These are phyloP conservation scores for Sarocladium strictum DNA, from an alignment of 2,329 filamentous ascomycete species.

Conservation along the genomic window DNA sequence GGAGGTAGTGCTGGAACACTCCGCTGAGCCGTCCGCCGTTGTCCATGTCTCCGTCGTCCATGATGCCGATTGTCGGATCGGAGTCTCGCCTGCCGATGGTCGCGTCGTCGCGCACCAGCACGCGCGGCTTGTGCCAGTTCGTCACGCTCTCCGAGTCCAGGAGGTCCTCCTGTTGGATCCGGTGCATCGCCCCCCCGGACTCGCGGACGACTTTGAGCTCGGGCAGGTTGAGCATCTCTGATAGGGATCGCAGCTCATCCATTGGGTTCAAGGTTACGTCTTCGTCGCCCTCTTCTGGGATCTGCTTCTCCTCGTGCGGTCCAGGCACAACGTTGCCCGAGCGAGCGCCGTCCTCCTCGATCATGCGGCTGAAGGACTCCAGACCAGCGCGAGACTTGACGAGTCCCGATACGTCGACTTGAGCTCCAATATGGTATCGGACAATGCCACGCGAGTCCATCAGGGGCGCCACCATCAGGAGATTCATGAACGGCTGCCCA, in stretches of 20 bases:
- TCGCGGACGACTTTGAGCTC: conserved; percentile 61
- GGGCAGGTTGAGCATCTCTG: conserved; percentile 60
- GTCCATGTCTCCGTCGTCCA: conserved; percentile 8
- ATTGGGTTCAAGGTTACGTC: neutral
- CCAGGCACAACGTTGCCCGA: conserved; percentile 19
- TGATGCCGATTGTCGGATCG: conserved; percentile 15
- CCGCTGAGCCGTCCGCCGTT: conserved; percentile 18
- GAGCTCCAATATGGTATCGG: conserved; percentile 65
- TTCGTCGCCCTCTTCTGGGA: conserved; percentile 34
- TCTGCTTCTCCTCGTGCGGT: conserved; percentile 6
- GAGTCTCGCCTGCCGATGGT: conserved; percentile 16
- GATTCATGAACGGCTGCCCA: conserved; percentile 70
- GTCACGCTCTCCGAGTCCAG: conserved; percentile 33
- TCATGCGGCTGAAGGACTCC: conserved; percentile 50
- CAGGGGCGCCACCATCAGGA: conserved; percentile 67
- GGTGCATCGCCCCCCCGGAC: conserved; percentile 58
- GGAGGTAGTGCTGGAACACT: conserved; percentile 51
- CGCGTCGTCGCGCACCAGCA: conserved; percentile 32
- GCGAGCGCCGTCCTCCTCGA: conserved; percentile 12
- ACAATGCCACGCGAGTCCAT: conserved; percentile 61
- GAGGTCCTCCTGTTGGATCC: conserved; percentile 22
- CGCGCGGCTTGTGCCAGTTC: conserved; percentile 34
- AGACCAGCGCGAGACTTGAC: conserved; percentile 61
- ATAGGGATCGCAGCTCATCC: neutral
- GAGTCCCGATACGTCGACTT: conserved; percentile 65